Conservation (phyloP, 2,329 filamentous ascomycete species). For the Epichloe sibirici region DNA sequence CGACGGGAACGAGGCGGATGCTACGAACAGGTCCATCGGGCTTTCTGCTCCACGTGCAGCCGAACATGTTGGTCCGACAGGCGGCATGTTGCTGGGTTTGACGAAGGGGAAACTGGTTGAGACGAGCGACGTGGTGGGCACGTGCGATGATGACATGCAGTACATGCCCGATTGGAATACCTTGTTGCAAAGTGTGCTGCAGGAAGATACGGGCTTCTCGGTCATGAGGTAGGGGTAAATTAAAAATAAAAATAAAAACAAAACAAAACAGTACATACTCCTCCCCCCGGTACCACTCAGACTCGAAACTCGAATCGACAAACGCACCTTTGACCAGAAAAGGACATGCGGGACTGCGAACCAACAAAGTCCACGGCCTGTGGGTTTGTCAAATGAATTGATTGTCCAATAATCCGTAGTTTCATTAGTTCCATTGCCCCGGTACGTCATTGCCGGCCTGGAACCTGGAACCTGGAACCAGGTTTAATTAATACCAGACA, state of each 20-base stretch:
- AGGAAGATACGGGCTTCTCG: slow-evolving; percentile 14
- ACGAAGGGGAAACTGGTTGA: neutral
- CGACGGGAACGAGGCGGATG: neutral
- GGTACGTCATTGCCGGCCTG: neutral
- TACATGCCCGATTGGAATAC: slow-evolving; percentile 17
- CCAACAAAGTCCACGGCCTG: too few relatives aligned
- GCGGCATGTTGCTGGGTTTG: neutral
- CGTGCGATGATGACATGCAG: slow-evolving; percentile 7
- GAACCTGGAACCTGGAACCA: too few relatives aligned
- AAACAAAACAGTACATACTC: too few relatives aligned
- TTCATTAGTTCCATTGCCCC: too few relatives aligned
- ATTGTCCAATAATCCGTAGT: too few relatives aligned
- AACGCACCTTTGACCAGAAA: too few relatives aligned
- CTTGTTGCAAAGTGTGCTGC: slow-evolving; percentile 17
- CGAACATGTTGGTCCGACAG: neutral
- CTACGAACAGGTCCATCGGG: neutral
- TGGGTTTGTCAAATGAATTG: too few relatives aligned
- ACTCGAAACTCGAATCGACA: too few relatives aligned
- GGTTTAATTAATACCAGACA: too few relatives aligned
- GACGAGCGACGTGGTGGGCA: neutral
- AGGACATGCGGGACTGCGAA: too few relatives aligned
- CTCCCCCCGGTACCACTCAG: too few relatives aligned
- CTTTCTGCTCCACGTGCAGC: neutral
- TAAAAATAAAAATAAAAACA: neutral
- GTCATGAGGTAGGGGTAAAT: slow-evolving; percentile 5